These are phyloP conservation scores for Knufia petricola DNA, from an alignment of 2,329 filamentous ascomycete species.

Conservation along the genomic window DNA sequence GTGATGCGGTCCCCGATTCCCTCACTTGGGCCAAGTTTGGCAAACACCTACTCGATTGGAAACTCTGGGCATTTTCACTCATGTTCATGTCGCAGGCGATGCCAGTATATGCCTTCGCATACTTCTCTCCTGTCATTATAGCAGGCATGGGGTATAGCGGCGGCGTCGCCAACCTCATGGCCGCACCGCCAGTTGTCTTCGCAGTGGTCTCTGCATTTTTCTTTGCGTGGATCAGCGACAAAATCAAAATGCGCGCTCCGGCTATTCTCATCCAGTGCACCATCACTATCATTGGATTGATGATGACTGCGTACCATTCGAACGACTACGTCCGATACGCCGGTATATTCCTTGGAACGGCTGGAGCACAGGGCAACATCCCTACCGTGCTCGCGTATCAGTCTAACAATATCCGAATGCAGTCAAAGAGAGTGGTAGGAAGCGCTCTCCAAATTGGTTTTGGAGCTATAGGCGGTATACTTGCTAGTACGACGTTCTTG, in stretches of 20 bases:
- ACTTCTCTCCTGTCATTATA: slow-evolving; percentile 14
- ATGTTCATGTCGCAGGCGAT: slow-evolving; percentile 31
- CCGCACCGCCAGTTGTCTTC: slow-evolving; percentile 25
- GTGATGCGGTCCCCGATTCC: slow-evolving; percentile 39
- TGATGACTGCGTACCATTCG: slow-evolving; percentile 23
- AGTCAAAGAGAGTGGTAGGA: slow-evolving; percentile 22
- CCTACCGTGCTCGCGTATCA: slow-evolving; percentile 27
- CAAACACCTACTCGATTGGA: slow-evolving; percentile 31
- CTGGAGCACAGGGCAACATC: slow-evolving; percentile 25
- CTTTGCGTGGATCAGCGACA: slow-evolving; percentile 24
- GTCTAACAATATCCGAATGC: slow-evolving; percentile 27
- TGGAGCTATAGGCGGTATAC: slow-evolving; percentile 23
- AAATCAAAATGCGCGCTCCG: slow-evolving; percentile 22
- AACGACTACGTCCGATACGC: slow-evolving; percentile 22
- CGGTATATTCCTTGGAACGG: slow-evolving; percentile 26
- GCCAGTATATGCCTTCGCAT: slow-evolving; percentile 29
- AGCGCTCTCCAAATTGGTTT: slow-evolving; percentile 35
- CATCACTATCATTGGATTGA: slow-evolving; percentile 5
- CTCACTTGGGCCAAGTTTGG: slow-evolving; percentile 35
- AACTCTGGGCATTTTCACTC: slow-evolving; percentile 46
- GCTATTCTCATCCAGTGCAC: slow-evolving; percentile 22
- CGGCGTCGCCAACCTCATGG: slow-evolving; percentile 21
- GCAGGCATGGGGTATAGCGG: slow-evolving; percentile 26
- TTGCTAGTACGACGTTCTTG: slow-evolving; percentile 20
- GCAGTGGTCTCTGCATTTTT: slow-evolving; percentile 20